Base-by-base conservation (phyloP, 768 basidiomycete species). In the Pisolithus marmoratus region DNA sequence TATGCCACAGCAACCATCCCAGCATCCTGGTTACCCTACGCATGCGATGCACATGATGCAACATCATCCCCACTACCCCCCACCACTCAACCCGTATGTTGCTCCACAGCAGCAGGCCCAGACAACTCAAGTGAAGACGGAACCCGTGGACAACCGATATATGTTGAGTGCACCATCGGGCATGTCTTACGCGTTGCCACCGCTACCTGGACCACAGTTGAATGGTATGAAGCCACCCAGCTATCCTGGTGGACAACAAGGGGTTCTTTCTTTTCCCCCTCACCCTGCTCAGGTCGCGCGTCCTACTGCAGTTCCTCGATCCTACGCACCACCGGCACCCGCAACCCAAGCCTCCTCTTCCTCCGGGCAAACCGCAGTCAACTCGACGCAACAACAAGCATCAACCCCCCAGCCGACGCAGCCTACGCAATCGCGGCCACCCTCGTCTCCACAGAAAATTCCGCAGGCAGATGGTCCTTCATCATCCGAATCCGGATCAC, bases 381-480 rank as follows among this genome's bases (percentile, higher is more conserved):
- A 56, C n/a, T 68, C 60, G 43, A 42, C 60, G n/a, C 57, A 55
- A 19, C 65, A 63, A 44, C 49, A 56, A 1, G 48, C 47, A 20
- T 57, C 51, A 38, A 54, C 58, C 0, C 63, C 27, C 58, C 69
- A 58, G 23, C 17, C 45, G 14, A 17, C 49, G 2, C 58, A 52
- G 38, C 14, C 57, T 3, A 26, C 45, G 14, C 53, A 67, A 45
- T 56, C 60, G 52, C 59, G 62, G 29, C 40, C 64, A 9, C 38
- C 55, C 2, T 56, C 55, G 12, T 19, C 22, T 22, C 36, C 52
- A 37, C 67, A 61, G 42, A 63, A 63, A 34, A 90, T 92, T 55
- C 90, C 90, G 1, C 90, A 92, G 61, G 81, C 84, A 7, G 90
- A 92, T 60, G 90, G 90, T 0, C 87, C 90, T 1, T 76, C 80